Percentiles rank a stretch among this genome's conserved stretches.
Evolutionary conservation across 306 rosid genomes (phyloP).

Genomic region (Rubus parviflorus): DNA sequence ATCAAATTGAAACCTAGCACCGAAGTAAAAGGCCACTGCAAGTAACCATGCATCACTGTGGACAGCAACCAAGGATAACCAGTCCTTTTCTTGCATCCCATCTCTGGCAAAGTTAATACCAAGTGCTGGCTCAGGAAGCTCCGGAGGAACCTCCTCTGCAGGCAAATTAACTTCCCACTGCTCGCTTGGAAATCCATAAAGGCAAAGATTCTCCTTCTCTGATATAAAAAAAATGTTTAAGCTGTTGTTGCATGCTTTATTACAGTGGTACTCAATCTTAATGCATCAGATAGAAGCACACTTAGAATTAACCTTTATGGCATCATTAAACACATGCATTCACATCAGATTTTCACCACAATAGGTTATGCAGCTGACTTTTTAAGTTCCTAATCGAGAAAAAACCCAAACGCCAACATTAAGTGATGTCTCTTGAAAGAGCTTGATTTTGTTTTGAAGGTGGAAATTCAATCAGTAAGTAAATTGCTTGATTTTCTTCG

Average conservation of each 20-base stretch:
- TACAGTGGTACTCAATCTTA: neutral
- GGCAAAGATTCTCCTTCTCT: conserved; percentile 79
- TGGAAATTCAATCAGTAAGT: no score
- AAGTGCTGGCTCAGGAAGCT: conserved; percentile 73
- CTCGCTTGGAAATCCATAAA: conserved; percentile 72
- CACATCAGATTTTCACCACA: neutral
- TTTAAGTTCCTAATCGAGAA: neutral
- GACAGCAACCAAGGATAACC: conserved; percentile 69
- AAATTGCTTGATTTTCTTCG: no score
- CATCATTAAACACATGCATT: neutral
- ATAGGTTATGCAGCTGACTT: neutral
- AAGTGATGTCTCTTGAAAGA: neutral
- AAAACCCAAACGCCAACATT: neutral
- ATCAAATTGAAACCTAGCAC: conserved; percentile 66
- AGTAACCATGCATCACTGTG: conserved; percentile 83
- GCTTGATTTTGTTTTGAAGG: no score
- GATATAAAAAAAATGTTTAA: conserved; percentile 20
- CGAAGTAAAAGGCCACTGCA: conserved; percentile 59
- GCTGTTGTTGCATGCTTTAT: neutral
- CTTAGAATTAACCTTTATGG: neutral
- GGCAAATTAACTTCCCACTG: conserved; percentile 75
- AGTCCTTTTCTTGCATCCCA: conserved; percentile 63
- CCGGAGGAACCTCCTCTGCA: conserved; percentile 71
- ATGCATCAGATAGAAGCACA: neutral
- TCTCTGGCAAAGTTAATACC: conserved; percentile 74